Base-by-base conservation (phyloP, 2,329 filamentous ascomycete species). In the Stachybotrys chartarum region DNA sequence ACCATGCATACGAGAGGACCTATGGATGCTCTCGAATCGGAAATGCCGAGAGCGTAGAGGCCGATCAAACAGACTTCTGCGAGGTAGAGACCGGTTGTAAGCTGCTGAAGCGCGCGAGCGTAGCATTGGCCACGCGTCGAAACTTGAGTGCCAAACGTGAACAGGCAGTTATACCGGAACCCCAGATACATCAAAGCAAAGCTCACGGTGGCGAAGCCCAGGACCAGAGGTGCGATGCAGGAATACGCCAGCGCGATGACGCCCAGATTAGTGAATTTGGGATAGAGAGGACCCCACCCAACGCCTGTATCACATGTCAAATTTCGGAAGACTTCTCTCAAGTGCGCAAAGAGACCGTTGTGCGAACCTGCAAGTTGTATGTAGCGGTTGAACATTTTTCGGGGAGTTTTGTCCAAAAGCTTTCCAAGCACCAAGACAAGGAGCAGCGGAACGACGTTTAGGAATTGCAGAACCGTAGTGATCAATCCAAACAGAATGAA, bases 151-250 rank as follows among this genome's bases (percentile, higher is more conserved):
- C 88, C 83, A 46, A 82, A 83, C 24, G 90, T 87, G 67, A 86
- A 91, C 30, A 91, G 75, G 54, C 91, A 70, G 69, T 90, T 89
- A 75, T 91, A 90, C 31, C 85, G 80, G 72, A 88, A 91, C 51
- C 86, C 86, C 58, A 87, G 76, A 69, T 91, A 91, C 73, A 90
- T 88, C 18, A 91, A 72, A 35, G 75, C 80, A 31, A 91, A 75
- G 16, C 86, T 87, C 52, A 86, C 76, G 6, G 84, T 81, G 2
- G 86, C 86, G 61, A 91, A 90, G n/a, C 82, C 84, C 54, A 90
- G 75, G 39, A 91, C 84, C 5, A 91, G 72, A 1, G 88, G 88
- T 7, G 87, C 85, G 61, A 91, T 89, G 61, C 83, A 84, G 3
- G 87, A 83, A 67, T 91, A 91, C 30, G 51, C 51, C 16, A 52